These are phyloP conservation scores for Ramularia collo-cygni DNA, from an alignment of 2,329 filamentous ascomycete species.

Conservation along the genomic window DNA sequence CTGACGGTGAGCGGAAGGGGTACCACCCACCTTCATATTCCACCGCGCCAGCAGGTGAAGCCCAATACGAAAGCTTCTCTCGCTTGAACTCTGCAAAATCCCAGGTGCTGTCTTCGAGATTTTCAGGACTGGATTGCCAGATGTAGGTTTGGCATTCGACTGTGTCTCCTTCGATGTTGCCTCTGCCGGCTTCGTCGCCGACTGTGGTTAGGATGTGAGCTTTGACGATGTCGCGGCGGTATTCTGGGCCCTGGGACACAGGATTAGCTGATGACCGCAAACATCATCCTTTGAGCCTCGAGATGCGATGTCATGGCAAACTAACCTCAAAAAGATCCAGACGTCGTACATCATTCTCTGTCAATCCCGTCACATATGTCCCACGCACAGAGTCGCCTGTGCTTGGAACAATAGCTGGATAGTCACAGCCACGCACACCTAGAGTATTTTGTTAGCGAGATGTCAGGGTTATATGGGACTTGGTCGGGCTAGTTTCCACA, in stretches of 20 bases:
- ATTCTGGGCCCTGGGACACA: not conserved
- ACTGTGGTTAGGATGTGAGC: constrained; percentile 17
- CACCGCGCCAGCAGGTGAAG: constrained; percentile 42
- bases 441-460: too few relatives aligned
- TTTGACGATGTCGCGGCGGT: constrained; percentile 5
- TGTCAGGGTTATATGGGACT: too few relatives aligned
- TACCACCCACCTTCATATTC: constrained; percentile 40
- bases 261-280: too few relatives aligned
- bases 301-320: too few relatives aligned
- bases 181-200: constrained; percentile 23
- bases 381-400: constrained; percentile 57
- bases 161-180: constrained; percentile 34
- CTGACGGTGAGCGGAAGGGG: too few relatives aligned
- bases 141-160: constrained; percentile 46
- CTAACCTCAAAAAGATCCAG: constrained; percentile 68
- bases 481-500: too few relatives aligned
- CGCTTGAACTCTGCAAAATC: constrained; percentile 76
- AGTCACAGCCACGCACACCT: constrained; percentile 64
- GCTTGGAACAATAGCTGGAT: constrained; percentile 64
- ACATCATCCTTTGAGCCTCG: too few relatives aligned
- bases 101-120: constrained; percentile 72
- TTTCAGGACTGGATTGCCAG: constrained; percentile 38
- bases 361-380: constrained; percentile 70
- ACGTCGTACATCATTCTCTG: constrained; percentile 64
- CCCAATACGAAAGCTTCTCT: constrained; percentile 63